Evolutionary conservation across 805 yeast species (phyloP).

Genomic region (Ogataea methanolica): DNA sequence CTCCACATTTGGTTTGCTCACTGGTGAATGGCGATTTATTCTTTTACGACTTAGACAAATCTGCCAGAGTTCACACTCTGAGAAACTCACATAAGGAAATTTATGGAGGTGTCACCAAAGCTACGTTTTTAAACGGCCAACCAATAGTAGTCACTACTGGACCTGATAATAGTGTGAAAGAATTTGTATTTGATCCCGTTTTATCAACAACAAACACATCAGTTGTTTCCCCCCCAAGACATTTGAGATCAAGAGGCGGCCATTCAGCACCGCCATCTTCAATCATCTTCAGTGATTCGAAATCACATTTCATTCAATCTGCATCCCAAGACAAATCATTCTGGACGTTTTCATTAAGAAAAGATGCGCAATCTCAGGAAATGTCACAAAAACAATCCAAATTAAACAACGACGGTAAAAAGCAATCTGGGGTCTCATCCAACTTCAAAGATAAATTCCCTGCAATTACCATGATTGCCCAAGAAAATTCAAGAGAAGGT

Average conservation of each 20-base stretch:
- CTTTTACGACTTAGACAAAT: slow-evolving; percentile 75
- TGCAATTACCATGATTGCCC: slow-evolving; percentile 65
- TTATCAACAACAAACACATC: slow-evolving; percentile 58
- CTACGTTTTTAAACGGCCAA: slow-evolving; percentile 81
- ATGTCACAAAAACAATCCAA: slow-evolving; percentile 67
- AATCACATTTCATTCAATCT: slow-evolving; percentile 77
- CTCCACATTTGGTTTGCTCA: slow-evolving; percentile 77
- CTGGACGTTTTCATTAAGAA: slow-evolving; percentile 90
- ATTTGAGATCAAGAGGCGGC: slow-evolving; percentile 93
- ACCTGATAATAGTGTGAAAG: slow-evolving; percentile 84
- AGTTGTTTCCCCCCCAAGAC: slow-evolving; percentile 84
- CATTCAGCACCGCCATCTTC: slow-evolving; percentile 85
- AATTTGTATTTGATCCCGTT: slow-evolving; percentile 90
- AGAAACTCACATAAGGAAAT: slow-evolving; percentile 67
- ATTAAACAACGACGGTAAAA: slow-evolving; percentile 38
- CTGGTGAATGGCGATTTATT: slow-evolving; percentile 75
- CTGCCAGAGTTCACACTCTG: slow-evolving; percentile 70
- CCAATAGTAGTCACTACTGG: slow-evolving; percentile 87
- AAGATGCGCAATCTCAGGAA: slow-evolving; percentile 95
- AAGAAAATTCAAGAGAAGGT: slow-evolving; percentile 69
- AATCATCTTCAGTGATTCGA: slow-evolving; percentile 67
- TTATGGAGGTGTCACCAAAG: slow-evolving; percentile 74
- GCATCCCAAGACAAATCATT: slow-evolving; percentile 82
- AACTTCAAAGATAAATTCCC: slow-evolving; percentile 68
- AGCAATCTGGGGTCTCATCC: slow-evolving; percentile 52